Evolutionary conservation across 768 basidiomycete species (phyloP), one percentile per base, ranked within the genome.

Genomic region (Tylopilus felleus): DNA sequence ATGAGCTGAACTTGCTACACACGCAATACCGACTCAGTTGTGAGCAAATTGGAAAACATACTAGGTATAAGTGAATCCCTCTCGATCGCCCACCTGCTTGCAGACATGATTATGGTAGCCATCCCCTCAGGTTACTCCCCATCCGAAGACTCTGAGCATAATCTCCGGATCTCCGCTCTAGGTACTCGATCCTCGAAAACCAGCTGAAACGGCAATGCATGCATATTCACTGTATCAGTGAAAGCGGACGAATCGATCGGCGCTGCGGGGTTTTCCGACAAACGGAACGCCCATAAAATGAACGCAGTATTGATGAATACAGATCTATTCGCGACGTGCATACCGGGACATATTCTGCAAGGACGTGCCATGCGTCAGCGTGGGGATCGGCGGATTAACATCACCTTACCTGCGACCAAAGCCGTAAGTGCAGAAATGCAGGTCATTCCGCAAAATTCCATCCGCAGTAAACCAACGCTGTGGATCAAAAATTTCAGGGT

Each of bases 241-340:
- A 88, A 85, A 0, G 76, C 82, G 31, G 80, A 67, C 7, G 78
- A 74, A 63, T 89, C 81, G 50, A 88, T 84, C 0, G 82, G 82
- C 3, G 71, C 65, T 2, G 65, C 59, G 0, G 78, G 75, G 53
- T 83, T 79, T 28, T 77, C 61, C 5, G 66, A 71, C 28, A 88
- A 67, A 0, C 67, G 74, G 71, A 86, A 87, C 0, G 83, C 78
- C 83, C 84, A 86, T 10, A 84, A 74, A 9, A 82, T 65, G 17
- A 84, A 70, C 0, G 84, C 81, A 0, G 83, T 80, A 59, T 82
- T 86, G 44, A 87, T 71, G 64, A 83, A 84, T 0, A 86, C 62
- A 1, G 85, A 86, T 13, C 65, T 54, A 14, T 74, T 62, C 9
- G 67, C 65, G 14, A 66, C 47, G 62, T 84, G 77, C 55, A 78